phyloP scores from a whole-genome alignment of 441 rosid species.

The Breynia disticha region DNA sequence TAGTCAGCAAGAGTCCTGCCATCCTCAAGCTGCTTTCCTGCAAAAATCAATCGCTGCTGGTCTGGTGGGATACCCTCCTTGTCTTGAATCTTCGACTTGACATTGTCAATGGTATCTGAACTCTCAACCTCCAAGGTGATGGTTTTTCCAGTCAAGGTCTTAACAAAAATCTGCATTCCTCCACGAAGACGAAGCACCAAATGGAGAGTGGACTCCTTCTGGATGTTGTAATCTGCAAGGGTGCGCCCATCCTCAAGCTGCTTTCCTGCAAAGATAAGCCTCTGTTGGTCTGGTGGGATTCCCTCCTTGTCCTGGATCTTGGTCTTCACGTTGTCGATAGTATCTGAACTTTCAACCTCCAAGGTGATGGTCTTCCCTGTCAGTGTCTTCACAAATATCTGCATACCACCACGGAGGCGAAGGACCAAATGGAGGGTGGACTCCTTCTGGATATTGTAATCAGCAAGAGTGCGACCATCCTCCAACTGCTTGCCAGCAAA shows the following conservation, averaged over 20 bases:
- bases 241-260: slow-evolving; percentile 29
- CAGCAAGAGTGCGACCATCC: slow-evolving; percentile 30
- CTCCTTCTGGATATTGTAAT: slow-evolving; percentile 29
- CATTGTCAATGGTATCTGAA: slow-evolving; percentile 21
- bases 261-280: slow-evolving; percentile 27
- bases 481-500: slow-evolving; percentile 32
- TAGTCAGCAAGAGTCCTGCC: slow-evolving; percentile 38
- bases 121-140: slow-evolving; percentile 19
- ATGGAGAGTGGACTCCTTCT: slow-evolving; percentile 29
- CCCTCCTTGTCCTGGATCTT: slow-evolving; percentile 32
- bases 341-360: slow-evolving; percentile 13
- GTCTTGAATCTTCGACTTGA: slow-evolving; percentile 33
- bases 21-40: slow-evolving; percentile 38
- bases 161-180: slow-evolving; percentile 17
- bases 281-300: slow-evolving; percentile 27
- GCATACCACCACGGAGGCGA: slow-evolving; percentile 25
- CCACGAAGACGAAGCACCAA: slow-evolving; percentile 33
- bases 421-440: slow-evolving; percentile 30
- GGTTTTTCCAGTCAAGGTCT: slow-evolving; percentile 19
- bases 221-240: slow-evolving; percentile 28
- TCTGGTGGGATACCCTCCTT: slow-evolving; percentile 39
- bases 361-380: too few species aligned
- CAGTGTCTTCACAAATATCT: slow-evolving; percentile 5
- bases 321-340: slow-evolving; percentile 19
- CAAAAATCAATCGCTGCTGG: slow-evolving; percentile 36